Evolutionary conservation across 2,329 filamentous ascomycete genomes (phyloP), one percentile per base, ranked within the genome.

Genomic region (Fusarium miscanthi): DNA sequence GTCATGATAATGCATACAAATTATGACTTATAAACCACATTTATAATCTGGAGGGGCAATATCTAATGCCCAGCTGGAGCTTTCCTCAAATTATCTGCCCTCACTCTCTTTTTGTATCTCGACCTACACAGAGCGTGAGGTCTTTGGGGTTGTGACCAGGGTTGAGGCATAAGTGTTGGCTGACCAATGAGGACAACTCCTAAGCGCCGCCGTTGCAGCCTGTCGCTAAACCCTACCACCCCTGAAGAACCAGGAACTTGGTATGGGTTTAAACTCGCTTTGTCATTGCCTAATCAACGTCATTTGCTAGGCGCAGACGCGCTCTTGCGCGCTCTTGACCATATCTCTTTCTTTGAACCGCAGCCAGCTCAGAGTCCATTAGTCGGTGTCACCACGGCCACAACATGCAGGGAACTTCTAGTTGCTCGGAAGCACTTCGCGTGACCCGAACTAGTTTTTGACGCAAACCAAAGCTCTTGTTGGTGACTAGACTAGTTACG

Each of bases 181-280:
- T 54, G 57, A 43, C 78, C 78, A 80, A 79, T 80, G 63, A 75
- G 49, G 61, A 40, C 19, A 54, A 59, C 43, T 75, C 67, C 58
- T 79, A 79, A 78, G 78, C 78, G 78, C 78, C 76, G 76, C 73
- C 67, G 72, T 75, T 77, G 72, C 75, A 75, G 68, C 70, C 70
- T 72, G 75, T 74, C 76, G 70, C 70, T 70, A 60, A 63, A 74
- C 72, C 72, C 78, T 76, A 73, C 70, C 37, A 57, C 64, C 69
- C 67, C 70, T 67, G 60, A 56, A 59, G 70, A 64, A 66, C 63
- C 62, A 67, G 67, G 63, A 68, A 59, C 62, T 69, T 63, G 65
- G 59, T 64, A 62, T 53, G 49, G 49, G 40, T 65, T 63, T 46
- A 53, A 62, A 60, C 51, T 53, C 42, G 40, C 54, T 63, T 66